phyloP scores from a whole-genome alignment of 169 alveolate species.

The Amoebophrya sp. region DNA sequence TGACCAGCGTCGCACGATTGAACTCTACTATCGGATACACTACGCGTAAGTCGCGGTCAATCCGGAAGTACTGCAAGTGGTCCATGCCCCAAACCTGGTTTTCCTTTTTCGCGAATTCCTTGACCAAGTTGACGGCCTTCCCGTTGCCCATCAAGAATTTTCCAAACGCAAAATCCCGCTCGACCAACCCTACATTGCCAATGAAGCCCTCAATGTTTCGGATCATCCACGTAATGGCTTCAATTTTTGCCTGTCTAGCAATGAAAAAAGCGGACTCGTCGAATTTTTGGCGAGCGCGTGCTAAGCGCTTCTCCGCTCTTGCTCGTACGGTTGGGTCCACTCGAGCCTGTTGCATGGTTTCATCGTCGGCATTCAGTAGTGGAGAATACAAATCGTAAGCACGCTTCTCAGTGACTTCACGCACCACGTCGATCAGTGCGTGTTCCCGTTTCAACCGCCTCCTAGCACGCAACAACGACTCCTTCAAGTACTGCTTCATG shows the following conservation, averaged over 20 bases:
- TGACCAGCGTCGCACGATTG: neutral
- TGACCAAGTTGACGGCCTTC: neutral
- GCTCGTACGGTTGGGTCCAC: neutral
- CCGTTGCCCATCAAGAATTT: neutral
- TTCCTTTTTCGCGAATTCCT: neutral
- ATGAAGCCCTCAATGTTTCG: neutral
- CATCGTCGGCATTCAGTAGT: neutral
- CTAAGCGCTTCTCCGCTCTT: neutral
- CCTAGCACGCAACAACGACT: neutral
- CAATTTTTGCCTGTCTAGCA: neutral
- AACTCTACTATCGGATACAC: neutral
- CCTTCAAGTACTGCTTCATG: slow-evolving; percentile 1
- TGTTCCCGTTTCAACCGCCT: neutral
- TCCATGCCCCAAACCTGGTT: neutral
- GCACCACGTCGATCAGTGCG: neutral
- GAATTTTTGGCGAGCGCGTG: neutral
- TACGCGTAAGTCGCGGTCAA: neutral
- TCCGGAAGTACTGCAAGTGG: slow-evolving; percentile 23
- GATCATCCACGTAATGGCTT: neutral
- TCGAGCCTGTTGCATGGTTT: neutral
- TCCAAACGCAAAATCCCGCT: neutral
- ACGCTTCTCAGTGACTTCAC: neutral
- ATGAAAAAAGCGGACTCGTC: neutral
- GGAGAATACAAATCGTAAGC: neutral
- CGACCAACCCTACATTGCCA: neutral